Percentiles rank a stretch among this genome's conserved stretches.
Conservation (phyloP, 2,329 filamentous ascomycete species). For the Chrysoporthe puriensis region DNA sequence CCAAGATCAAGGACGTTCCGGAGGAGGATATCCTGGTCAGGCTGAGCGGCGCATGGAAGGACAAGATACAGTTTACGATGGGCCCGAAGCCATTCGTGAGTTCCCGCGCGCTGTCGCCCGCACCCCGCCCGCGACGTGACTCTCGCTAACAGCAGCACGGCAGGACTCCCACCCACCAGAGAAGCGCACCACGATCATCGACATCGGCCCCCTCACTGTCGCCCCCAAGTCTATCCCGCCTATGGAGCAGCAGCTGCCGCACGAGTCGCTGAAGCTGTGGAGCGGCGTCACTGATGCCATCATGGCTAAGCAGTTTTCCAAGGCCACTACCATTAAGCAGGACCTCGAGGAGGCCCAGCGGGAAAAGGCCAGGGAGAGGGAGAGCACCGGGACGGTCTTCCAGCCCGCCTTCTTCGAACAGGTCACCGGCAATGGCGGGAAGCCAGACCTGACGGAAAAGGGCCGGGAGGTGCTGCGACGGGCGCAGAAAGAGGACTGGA, state of each 20-base stretch:
- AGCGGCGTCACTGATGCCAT: conserved; percentile 86
- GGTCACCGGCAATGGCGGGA: conserved; percentile 57
- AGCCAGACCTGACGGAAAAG: conserved; percentile 59
- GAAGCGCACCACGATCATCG: conserved; percentile 77
- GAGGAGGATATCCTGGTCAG: conserved; percentile 82
- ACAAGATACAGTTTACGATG: conserved; percentile 65
- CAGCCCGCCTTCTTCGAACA: conserved; percentile 85
- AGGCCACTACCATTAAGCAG: conserved; percentile 85
- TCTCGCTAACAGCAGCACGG: conserved; percentile 23
- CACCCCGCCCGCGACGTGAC: neutral
- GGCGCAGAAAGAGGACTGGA: conserved; percentile 59
- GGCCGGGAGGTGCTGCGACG: conserved; percentile 54
- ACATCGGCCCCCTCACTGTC: conserved; percentile 81
- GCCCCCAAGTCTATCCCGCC: conserved; percentile 81
- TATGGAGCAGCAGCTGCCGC: conserved; percentile 75
- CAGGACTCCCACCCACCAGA: conserved; percentile 55
- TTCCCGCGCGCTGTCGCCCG: conserved; percentile 30
- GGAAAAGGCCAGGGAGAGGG: conserved; percentile 79
- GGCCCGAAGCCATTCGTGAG: conserved; percentile 66
- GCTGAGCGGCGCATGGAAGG: conserved; percentile 86
- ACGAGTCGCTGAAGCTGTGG: conserved; percentile 92
- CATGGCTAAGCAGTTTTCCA: conserved; percentile 75
- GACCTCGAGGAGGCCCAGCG: conserved; percentile 91
- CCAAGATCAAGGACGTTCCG: conserved; percentile 80
- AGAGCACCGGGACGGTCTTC: conserved; percentile 71